Base-by-base conservation (phyloP, 106 monocot species). In the Allium cepa region DNA sequence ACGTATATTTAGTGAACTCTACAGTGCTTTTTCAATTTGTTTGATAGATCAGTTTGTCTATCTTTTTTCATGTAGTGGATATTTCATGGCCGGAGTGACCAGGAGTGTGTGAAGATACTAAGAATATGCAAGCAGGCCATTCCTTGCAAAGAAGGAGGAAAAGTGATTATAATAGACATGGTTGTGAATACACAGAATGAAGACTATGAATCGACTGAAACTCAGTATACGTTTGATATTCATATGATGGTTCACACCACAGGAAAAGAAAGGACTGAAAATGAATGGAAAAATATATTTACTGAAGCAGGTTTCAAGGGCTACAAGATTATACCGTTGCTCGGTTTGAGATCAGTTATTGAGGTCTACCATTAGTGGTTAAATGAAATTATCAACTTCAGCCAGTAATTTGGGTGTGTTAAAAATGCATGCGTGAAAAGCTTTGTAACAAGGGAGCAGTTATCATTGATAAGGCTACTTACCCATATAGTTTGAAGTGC, bases 131-230 rank as follows among this genome's bases (percentile, higher is more conserved):
- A 74, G 49, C 58, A 66, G 27, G 74, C 74, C 8, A 59, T 74
- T 53, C 75, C 75, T 11, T 7, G 46, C 1, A 75, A 53, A 16
- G 60, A 61, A 49, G 75, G 75, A 3, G 75, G 75, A 45, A 66
- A 75, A 59, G 67, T 75, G 60, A 75, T 75, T 7, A 68, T 68
- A 27, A 68, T 75, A 6, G 75, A 82, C 0, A 73, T 71, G 57
- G 73, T 77, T 11, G 49, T 71, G 10, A 62, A 59, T 17, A 46
- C 66, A 4, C 63, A 49, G 4, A 58, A n/a, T 2, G 26, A 10
- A 7, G 7, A 1, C 18, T 57, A 9, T 11, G 67, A 73, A 45
- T 45, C 49, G 15, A 59, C 14, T 10, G 8, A 22, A 11, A 50
- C 49, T 1, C 73, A 73, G 46, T 63, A 57, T 51, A 46, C 63